phyloP scores from a whole-genome alignment of 257 asterid species.

The Solanum habrochaites region DNA sequence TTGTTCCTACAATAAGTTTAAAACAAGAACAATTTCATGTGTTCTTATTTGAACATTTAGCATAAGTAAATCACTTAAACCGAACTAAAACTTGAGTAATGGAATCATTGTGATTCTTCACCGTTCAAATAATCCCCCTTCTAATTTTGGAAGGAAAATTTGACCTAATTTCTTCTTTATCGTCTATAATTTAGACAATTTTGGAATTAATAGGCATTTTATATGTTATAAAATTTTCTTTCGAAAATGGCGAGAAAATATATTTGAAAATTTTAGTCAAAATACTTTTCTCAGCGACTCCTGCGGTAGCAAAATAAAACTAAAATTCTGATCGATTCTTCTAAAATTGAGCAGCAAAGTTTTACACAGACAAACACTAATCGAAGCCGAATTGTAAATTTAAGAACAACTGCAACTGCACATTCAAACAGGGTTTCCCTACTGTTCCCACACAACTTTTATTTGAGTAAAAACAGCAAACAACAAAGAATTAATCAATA shows the following conservation, averaged over 20 bases:
- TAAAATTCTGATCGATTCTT: not conserved
- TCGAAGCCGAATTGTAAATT: not conserved
- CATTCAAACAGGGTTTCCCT: not conserved
- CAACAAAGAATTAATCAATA: not conserved
- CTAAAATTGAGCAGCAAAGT: not conserved
- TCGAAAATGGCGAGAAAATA: not conserved
- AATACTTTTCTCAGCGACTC: not conserved
- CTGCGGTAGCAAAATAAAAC: not conserved
- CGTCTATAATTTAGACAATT: not conserved
- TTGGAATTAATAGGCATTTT: not conserved
- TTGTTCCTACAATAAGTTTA: not conserved
- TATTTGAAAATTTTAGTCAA: not conserved
- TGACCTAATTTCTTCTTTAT: not conserved
- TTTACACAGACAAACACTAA: not conserved
- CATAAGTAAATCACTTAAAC: not conserved
- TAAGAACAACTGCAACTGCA: not conserved
- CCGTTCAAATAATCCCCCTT: not conserved
- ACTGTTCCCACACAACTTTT: not conserved
- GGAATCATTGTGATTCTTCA: not conserved
- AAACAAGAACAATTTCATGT: not conserved
- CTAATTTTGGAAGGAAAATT: not conserved
- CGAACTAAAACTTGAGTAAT: not conserved
- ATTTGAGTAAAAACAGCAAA: not conserved
- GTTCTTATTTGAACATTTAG: not conserved
- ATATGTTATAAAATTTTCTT: not conserved